phyloP scores from a whole-genome alignment of 2,329 filamentous ascomycete genomes.

The Colletotrichum aenigma region DNA sequence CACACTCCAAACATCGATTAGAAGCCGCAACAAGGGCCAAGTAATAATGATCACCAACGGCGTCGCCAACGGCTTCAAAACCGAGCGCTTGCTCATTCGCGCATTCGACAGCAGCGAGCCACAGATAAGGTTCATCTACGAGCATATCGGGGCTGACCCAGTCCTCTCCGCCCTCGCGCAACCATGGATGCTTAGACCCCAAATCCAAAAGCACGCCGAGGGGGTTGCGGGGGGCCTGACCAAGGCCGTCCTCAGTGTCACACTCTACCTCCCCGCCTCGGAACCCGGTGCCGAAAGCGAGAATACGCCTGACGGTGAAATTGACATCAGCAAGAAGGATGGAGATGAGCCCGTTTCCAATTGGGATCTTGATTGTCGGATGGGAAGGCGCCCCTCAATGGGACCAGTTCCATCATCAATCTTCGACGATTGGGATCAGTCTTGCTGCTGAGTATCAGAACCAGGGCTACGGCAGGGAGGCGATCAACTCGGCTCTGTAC shows the following conservation, averaged over 20 bases:
- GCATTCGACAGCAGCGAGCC: neutral
- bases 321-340: neutral
- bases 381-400: neutral
- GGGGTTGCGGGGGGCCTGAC: neutral
- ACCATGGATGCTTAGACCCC: neutral
- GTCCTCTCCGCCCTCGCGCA: neutral
- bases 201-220: neutral
- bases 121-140: neutral
- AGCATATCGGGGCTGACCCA: neutral
- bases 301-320: neutral
- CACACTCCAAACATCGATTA: neutral
- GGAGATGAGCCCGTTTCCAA: neutral
- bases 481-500: neutral
- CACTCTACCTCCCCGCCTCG: neutral
- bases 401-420: neutral
- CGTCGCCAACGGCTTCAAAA: neutral
- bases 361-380: neutral
- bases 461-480: neutral
- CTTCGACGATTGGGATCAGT: neutral
- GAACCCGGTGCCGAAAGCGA: fast-evolving
- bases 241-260: neutral
- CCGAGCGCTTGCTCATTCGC: neutral
- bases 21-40: neutral
- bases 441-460: neutral
- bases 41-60: neutral